Conservation (phyloP, 139 green algal genomes). For the Gonium pectorale region DNA sequence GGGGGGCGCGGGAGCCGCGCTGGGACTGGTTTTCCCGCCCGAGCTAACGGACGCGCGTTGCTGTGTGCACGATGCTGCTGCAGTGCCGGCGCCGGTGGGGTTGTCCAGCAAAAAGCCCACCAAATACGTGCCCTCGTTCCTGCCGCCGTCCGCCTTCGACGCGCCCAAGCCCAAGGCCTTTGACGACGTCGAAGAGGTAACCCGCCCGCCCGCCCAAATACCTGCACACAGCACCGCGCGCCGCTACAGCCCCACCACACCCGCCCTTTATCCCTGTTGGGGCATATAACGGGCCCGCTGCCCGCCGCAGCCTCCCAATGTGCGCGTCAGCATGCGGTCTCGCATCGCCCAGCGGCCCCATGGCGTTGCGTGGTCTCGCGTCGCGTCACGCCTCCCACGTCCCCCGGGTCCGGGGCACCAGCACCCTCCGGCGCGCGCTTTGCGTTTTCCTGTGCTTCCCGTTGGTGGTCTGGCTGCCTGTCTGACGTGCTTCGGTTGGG, state of each 20-base stretch:
- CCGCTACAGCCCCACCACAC: background rate
- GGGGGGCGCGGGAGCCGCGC: too few relatives aligned
- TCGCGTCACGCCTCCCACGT: too few relatives aligned
- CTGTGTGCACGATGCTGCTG: background rate
- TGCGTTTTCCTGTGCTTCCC: background rate
- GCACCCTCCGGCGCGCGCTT: background rate
- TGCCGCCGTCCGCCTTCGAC: constrained; percentile 67
- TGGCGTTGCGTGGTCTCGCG: too few relatives aligned
- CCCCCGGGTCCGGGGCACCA: too few relatives aligned
- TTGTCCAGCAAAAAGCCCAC: constrained; percentile 33
- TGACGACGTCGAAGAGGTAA: constrained; percentile 46
- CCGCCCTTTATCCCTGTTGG: too few relatives aligned
- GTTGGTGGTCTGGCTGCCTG: background rate
- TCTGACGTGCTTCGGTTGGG: background rate
- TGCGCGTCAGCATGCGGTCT: too few relatives aligned
- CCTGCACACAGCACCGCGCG: background rate
- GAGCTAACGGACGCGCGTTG: too few relatives aligned
- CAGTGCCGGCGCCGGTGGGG: background rate
- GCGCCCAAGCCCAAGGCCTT: constrained; percentile 58
- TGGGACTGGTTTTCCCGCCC: too few relatives aligned
- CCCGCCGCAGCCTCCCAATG: too few relatives aligned
- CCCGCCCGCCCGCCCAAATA: too few relatives aligned
- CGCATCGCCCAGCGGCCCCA: too few relatives aligned
- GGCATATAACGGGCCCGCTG: too few relatives aligned
- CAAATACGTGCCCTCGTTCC: constrained; percentile 85